Evolutionary conservation across 345 rosid species (phyloP), one percentile per base, ranked within the genome.

Genomic region (Eucalyptus brandiana): DNA sequence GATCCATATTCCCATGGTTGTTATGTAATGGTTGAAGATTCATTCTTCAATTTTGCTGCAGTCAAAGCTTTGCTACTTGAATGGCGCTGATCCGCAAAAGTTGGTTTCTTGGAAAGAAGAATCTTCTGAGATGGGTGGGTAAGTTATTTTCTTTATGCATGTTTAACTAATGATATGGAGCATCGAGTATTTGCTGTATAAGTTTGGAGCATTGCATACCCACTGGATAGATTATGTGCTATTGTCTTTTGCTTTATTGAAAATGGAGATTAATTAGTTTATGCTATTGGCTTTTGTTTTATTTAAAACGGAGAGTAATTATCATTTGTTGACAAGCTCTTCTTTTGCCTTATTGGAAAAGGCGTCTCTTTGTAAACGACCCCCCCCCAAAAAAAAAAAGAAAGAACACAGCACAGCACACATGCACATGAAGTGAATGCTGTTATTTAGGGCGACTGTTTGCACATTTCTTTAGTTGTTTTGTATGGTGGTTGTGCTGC

Each of bases 101-200:
- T 86, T 97, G 89, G 92, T 94, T 81, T 91, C 93, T 87, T 89
- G 88, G 88, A 97, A 96, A 92, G 99, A 97, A 94, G 98, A 97
- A 92, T 90, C 97, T 12, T 90, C 96, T 83, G 99, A 97, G 94
- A 92, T 96, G 96, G 99, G 99, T 89, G 99, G 99, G 99, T 98
- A 93, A 95, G 96, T 94, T 88, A 40, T 87, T 87, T 90, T 85
- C 47, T 76, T 40, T 40, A 30, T 40, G 85, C 24, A 40, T 76
- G 47, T 76, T 40, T 76, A 76, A 76, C 1, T 76, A 76, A 23
- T 76, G 47, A 76, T 76, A 40, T 21, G 85, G 28, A 76, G 85
- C 85, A 21, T 76, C 1, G 26, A 76, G 44, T 76, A 40, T 40
- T 12, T 40, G 30, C 85, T 76, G 85, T 76, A 76, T 76, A 76